Evolutionary conservation across 129 eudicot species (phyloP).

Genomic region (Artemisia tridentata): DNA sequence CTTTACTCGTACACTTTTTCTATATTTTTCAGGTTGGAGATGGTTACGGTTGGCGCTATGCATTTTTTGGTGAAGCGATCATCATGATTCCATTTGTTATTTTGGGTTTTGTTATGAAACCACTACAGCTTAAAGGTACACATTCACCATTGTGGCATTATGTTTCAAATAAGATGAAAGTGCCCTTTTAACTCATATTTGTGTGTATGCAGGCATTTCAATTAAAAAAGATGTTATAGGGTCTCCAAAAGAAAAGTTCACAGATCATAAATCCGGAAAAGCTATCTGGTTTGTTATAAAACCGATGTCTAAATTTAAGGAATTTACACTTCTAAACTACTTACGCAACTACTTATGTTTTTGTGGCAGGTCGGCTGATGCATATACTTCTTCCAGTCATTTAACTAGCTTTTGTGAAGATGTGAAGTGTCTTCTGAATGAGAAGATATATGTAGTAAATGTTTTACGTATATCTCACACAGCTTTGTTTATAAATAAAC

Average conservation of each 20-base stretch:
- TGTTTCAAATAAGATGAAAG: background rate
- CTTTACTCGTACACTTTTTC: no score
- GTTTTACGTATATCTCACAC: constrained; percentile 59
- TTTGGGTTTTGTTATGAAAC: constrained; percentile 78
- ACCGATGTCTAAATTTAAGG: background rate
- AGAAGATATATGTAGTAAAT: constrained; percentile 70
- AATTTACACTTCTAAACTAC: background rate
- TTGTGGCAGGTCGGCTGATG: constrained; percentile 37
- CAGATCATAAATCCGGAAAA: constrained; percentile 28
- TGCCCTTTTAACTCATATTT: constrained; percentile 9
- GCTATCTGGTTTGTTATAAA: constrained; percentile 36
- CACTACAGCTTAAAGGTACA: constrained; percentile 72
- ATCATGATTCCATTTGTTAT: constrained; percentile 82
- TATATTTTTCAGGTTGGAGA: constrained; percentile 49
- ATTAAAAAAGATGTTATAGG: constrained; percentile 27
- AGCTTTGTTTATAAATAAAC: constrained; percentile 5
- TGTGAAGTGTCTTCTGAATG: constrained; percentile 57
- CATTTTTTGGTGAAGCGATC: constrained; percentile 69
- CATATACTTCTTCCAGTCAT: constrained; percentile 29
- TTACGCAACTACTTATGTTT: background rate
- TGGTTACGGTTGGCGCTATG: constrained; percentile 62
- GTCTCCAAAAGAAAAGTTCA: constrained; percentile 25
- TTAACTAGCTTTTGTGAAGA: constrained; percentile 45
- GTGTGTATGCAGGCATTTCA: constrained; percentile 27
- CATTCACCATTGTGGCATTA: background rate